phyloP scores from a whole-genome alignment of 192 early-diverging fungal genomes.

The Chytriomyces sp. region DNA sequence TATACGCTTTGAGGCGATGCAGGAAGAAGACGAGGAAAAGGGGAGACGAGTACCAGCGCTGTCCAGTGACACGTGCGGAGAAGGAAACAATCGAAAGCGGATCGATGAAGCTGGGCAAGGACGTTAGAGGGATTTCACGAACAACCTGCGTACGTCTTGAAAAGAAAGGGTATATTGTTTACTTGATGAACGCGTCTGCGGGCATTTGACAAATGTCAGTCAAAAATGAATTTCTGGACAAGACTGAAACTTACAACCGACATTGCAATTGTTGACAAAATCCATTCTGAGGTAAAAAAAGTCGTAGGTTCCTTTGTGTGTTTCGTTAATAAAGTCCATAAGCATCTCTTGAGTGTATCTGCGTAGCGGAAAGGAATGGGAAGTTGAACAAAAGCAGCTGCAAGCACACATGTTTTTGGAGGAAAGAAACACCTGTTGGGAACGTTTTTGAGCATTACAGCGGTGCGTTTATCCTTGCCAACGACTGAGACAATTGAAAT shows the following conservation, averaged over 20 bases:
- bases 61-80: slow-evolving; percentile 67
- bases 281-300: slow-evolving; percentile 88
- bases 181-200: slow-evolving; percentile 50
- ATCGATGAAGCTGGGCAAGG: slow-evolving; percentile 60
- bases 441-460: slow-evolving; percentile 87
- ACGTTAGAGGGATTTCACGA: not conserved
- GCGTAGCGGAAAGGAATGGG: not conserved
- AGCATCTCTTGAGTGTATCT: slow-evolving; percentile 69
- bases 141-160: not conserved
- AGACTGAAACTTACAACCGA: slow-evolving; percentile 50
- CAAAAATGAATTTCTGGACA: slow-evolving; percentile 44
- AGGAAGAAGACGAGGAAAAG: not conserved
- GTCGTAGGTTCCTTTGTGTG: slow-evolving; percentile 65
- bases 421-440: slow-evolving; percentile 68
- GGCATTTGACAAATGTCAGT: slow-evolving; percentile 55
- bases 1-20: not conserved
- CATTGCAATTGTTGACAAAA: slow-evolving; percentile 87
- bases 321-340: slow-evolving; percentile 68
- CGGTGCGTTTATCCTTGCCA: slow-evolving; percentile 69
- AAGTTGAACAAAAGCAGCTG: not conserved
- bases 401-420: not conserved
- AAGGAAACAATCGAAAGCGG: slow-evolving; percentile 68
- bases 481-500: slow-evolving; percentile 9
- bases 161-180: not conserved
- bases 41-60: slow-evolving; percentile 61